phyloP scores from a whole-genome alignment of 2,329 filamentous ascomycete species.

The Botrytis tulipae region DNA sequence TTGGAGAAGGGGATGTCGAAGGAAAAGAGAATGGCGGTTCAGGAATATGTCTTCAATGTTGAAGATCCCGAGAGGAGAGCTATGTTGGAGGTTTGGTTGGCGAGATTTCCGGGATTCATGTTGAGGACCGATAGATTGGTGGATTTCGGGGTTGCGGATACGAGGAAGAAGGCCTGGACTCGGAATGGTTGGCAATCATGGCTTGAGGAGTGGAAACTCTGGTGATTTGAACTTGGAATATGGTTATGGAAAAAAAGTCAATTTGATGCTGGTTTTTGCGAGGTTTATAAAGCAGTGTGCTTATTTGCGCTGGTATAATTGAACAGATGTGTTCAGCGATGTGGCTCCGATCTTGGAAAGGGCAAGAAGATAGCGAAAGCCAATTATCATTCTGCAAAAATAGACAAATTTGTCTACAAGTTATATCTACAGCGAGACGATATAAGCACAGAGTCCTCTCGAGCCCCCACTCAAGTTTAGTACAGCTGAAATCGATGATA shows the following conservation, averaged over 20 bases:
- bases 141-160: background rate
- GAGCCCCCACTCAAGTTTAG: background rate
- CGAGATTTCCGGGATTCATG: conserved; percentile 13
- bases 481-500: background rate
- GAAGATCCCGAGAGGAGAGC: conserved; percentile 6
- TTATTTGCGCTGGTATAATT: background rate
- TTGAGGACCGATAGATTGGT: conserved; percentile 7
- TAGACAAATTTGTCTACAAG: background rate
- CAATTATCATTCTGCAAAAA: background rate
- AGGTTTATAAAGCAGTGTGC: background rate
- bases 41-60: background rate
- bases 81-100: conserved; percentile 12
- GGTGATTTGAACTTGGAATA: background rate
- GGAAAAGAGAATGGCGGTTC: background rate
- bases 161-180: background rate
- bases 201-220: conserved; percentile 3
- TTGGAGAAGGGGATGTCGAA: conserved; percentile 4
- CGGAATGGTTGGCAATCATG: background rate
- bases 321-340: background rate
- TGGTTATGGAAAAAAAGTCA: background rate
- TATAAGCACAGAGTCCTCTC: background rate
- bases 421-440: background rate
- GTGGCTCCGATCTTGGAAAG: background rate
- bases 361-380: background rate
- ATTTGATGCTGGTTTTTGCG: background rate